Evolutionary conservation across 257 asterid genomes (phyloP), one percentile per base, ranked within the genome.

Genomic region (Lantana camara): DNA sequence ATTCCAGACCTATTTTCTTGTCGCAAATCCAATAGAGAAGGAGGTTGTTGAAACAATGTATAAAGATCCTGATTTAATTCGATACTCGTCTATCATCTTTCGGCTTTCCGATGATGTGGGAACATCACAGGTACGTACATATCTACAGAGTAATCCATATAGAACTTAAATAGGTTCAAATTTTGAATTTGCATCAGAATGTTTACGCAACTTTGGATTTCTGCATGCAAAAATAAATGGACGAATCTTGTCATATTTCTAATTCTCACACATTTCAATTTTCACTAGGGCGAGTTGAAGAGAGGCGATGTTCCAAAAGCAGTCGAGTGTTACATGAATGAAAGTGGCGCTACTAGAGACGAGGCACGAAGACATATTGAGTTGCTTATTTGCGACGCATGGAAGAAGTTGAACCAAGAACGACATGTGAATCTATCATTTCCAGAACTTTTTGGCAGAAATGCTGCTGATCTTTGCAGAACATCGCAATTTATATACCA

Each of bases 351-450:
- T 41, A 32, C 66, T 2, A 64, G 54, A 57, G 77, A 79, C 23
- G 80, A 73, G 12, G 82, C 79, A 0, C 19, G 27, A 21, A 61
- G 37, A 5, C 47, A 68, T 13, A 24, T 64, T 2, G 64, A 54
- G 58, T 4, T 4, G 7, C 0, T 73, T 50, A 70, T 80, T 1
- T 7, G 27, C 9, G 68, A 62, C 50, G 40, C 65, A 3, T 79
- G 90, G 86, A 80, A 69, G 32, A 61, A 66, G 66, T 53, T 79
- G 74, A 80, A 79, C 22, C 20, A 15, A 48, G 83, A 38, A 19
- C 9, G 11, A 56, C 22, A 29, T 1, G 46, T 22, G 15, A 67
- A 55, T 4, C 46, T 63, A 21, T 63, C 56, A 19, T 78, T 80
- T 16, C 59, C 77, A 0, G 5, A 32, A 44, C 24, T 2, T 30